Percentiles rank a stretch among this genome's conserved stretches.
Evolutionary conservation across 1,284 basidiomycete genomes (phyloP).

Genomic region (Ganoderma meredithae): DNA sequence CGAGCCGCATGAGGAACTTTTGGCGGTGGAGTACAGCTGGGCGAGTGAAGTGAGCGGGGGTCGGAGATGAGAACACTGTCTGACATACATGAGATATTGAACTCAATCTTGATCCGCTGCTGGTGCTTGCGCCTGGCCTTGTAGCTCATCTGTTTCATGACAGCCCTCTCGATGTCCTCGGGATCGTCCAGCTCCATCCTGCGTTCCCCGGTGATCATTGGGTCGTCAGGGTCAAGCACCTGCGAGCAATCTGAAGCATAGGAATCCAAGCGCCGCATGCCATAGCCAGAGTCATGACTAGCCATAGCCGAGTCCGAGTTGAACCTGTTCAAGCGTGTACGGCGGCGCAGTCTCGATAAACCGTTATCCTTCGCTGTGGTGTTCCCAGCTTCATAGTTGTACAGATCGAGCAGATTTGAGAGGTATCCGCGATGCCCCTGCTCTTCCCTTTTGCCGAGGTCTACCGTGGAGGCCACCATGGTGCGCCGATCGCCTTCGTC

Average conservation of each 20-base stretch:
- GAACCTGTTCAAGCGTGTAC: constrained; percentile 11
- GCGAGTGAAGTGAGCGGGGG: constrained; percentile 32
- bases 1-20: constrained; percentile 68
- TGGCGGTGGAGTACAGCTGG: constrained; percentile 64
- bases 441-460: constrained; percentile 37
- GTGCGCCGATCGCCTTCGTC: constrained; percentile 11
- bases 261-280: constrained; percentile 21
- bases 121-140: constrained; percentile 67
- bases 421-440: constrained; percentile 42
- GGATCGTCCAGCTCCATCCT: constrained; percentile 58
- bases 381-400: constrained; percentile 46
- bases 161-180: constrained; percentile 64
- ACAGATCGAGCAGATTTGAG: constrained; percentile 62
- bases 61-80: neutral
- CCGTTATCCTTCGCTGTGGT: neutral
- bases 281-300: constrained; percentile 20
- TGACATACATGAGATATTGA: constrained; percentile 69
- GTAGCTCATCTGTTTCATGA: constrained; percentile 69
- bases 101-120: constrained; percentile 69
- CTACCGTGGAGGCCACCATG: constrained; percentile 12
- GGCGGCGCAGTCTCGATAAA: neutral
- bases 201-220: constrained; percentile 40
- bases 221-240: constrained; percentile 44
- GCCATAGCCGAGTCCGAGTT: constrained; percentile 24
- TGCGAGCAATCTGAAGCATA: constrained; percentile 33